A percentile compares a stretch with the other conserved stretches of the same genome.
phyloP scores from a whole-genome alignment of 805 yeast species.

The Monosporozyma yasuniensis region DNA sequence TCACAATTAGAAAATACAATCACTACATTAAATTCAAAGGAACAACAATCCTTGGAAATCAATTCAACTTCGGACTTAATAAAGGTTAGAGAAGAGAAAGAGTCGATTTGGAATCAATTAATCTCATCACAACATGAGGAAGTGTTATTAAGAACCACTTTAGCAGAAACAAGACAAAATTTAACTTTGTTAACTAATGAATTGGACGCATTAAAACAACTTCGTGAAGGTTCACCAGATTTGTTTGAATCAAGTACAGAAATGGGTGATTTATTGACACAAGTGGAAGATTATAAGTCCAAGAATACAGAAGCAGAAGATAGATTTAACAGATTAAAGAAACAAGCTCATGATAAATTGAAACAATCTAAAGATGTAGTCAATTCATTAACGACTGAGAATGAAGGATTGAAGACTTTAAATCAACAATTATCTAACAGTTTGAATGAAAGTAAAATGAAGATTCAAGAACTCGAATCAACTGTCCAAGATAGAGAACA shows the following conservation, averaged over 20 bases:
- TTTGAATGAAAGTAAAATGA: conserved; percentile 1
- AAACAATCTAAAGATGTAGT: conserved; percentile 28
- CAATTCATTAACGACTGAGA: conserved; percentile 32
- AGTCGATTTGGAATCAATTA: background rate
- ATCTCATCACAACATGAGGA: background rate
- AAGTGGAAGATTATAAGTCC: conserved; percentile 12
- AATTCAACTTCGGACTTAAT: background rate
- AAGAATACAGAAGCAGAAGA: conserved; percentile 29
- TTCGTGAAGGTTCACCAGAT: background rate
- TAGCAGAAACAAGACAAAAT: background rate
- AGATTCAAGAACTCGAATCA: background rate
- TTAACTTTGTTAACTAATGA: background rate
- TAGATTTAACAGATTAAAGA: conserved; percentile 26
- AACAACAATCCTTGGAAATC: background rate
- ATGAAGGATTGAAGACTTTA: conserved; percentile 26
- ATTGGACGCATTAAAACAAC: background rate
- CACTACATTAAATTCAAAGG: background rate
- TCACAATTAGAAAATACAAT: background rate
- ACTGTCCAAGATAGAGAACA: background rate
- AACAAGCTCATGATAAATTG: conserved; percentile 30
- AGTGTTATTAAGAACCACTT: background rate
- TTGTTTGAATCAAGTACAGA: background rate
- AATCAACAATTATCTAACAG: conserved; percentile 31
- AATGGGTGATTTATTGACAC: background rate
- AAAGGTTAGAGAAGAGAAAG: background rate